Base-by-base conservation (phyloP, 2,329 filamentous ascomycete species). In the Aspergillus jensenii region DNA sequence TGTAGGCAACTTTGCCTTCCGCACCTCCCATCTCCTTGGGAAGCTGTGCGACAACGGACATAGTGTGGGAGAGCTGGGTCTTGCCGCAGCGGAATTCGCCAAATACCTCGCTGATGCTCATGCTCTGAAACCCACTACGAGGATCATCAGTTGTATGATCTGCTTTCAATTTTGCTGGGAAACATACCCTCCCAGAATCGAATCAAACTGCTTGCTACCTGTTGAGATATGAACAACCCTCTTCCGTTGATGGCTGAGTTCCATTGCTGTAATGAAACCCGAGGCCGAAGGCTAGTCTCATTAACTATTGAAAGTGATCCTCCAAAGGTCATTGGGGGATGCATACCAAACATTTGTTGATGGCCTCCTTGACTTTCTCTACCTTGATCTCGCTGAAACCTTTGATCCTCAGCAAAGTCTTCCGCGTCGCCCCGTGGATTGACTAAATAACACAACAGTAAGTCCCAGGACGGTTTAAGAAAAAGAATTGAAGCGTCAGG, bases 301-400 rank as follows among this genome's bases (percentile, higher is more conserved):
- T 56, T 27, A 59, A 41, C 15, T 45, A n/a, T 15, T 7, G 41
- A 33, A 17, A 39, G n/a, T 12, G 19, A 12, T 3, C 15, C 5
- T 37, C 6, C 23, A 27, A 23, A 21, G 15, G 14, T 25, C 15
- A 9, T 25, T 43, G 3, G 23, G 9, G 35, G 50, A 6, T 9
- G 5, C 73, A 55, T 71, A 85, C 84, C 70, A 83, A 74, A 59
- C 82, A 85, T 70, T 87, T 87, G 46, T 79, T 78, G 54, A 86
- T 81, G 49, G 87, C 87, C 64, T 89, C 87, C 67, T 87, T 89
- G 68, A 89, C 81, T 71, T 89, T 89, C 62, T 89, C 87, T 4
- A 89, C 87, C 71, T 89, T 89, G 67, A 85, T 79, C 68, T 89
- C 87, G 57, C 86, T 88, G 72, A 89, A 88, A 8, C 87, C 87